phyloP scores from a whole-genome alignment of 202 grass and related monocot genomes.

The Zizania palustris region DNA sequence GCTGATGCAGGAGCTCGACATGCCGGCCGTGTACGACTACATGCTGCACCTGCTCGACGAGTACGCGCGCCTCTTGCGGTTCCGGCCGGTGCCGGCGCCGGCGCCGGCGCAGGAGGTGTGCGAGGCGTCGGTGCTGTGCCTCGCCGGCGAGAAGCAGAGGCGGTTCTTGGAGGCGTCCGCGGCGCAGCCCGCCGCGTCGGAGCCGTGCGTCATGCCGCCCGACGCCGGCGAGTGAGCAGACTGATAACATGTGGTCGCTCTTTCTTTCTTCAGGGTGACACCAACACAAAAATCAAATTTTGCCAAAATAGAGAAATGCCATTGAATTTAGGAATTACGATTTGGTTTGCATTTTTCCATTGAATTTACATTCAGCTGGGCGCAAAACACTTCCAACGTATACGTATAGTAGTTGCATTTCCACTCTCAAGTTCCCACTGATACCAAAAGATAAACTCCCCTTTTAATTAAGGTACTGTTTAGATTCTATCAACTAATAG shows the following conservation, averaged over 20 bases:
- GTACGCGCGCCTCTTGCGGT: constrained; percentile 72
- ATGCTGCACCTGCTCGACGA: constrained; percentile 82
- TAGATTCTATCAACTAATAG: no score
- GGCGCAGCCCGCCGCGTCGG: constrained; percentile 31
- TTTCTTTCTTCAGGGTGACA: not conserved
- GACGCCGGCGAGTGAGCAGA: not conserved
- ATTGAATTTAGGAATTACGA: not conserved
- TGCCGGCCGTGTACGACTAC: constrained; percentile 81
- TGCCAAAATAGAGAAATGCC: not conserved
- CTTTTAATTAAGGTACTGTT: no score
- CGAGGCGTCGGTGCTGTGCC: constrained; percentile 63
- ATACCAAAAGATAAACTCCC: no score
- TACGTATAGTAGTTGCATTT: not conserved
- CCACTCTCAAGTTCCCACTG: not conserved
- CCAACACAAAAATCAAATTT: not conserved
- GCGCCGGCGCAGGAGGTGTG: constrained; percentile 70
- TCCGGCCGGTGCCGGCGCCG: constrained; percentile 45
- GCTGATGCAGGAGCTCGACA: constrained; percentile 65
- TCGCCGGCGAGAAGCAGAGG: constrained; percentile 57
- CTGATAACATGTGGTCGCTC: not conserved
- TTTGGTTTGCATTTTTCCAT: not conserved
- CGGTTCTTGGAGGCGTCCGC: constrained; percentile 60
- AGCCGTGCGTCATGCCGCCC: constrained; percentile 59
- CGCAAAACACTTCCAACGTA: not conserved
- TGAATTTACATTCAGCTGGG: not conserved